Percentiles rank a stretch among this genome's conserved stretches.
phyloP scores from a whole-genome alignment of 331 rosid genomes.

The Rosa hybrid region DNA sequence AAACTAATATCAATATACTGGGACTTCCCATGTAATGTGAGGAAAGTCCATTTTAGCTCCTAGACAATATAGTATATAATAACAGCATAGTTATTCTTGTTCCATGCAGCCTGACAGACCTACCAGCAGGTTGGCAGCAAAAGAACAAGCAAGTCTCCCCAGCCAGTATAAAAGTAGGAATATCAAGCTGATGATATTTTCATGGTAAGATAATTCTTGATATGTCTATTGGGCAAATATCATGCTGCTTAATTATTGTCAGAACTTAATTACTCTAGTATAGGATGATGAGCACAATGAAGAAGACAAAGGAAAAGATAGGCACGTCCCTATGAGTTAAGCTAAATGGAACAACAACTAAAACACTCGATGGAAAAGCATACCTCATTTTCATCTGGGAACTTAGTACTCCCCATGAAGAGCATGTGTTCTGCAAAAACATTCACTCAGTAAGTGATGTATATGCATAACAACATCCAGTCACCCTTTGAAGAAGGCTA shows the following conservation, averaged over 20 bases:
- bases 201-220: background rate
- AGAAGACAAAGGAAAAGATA: background rate
- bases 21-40: background rate
- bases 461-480: background rate
- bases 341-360: background rate
- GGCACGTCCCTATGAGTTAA: background rate
- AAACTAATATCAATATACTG: background rate
- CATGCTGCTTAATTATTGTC: background rate
- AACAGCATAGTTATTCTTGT: too few species aligned
- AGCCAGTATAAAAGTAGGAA: background rate
- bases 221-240: background rate
- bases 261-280: background rate
- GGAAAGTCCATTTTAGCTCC: background rate
- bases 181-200: background rate
- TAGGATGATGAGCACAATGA: slow-evolving; percentile 1
- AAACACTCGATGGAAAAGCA: slow-evolving; percentile 18
- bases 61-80: too few species aligned
- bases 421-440: slow-evolving; percentile 89
- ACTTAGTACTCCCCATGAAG: slow-evolving; percentile 91
- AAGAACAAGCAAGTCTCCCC: slow-evolving; percentile 8
- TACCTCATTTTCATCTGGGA: slow-evolving; percentile 97
- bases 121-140: background rate
- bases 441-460: slow-evolving; percentile 1
- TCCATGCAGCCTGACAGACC: background rate
- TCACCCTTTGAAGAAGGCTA: background rate